Evolutionary conservation across 2,329 filamentous ascomycete species (phyloP), one percentile per base, ranked within the genome.

Genomic region (Sphaerostilbella broomeana): DNA sequence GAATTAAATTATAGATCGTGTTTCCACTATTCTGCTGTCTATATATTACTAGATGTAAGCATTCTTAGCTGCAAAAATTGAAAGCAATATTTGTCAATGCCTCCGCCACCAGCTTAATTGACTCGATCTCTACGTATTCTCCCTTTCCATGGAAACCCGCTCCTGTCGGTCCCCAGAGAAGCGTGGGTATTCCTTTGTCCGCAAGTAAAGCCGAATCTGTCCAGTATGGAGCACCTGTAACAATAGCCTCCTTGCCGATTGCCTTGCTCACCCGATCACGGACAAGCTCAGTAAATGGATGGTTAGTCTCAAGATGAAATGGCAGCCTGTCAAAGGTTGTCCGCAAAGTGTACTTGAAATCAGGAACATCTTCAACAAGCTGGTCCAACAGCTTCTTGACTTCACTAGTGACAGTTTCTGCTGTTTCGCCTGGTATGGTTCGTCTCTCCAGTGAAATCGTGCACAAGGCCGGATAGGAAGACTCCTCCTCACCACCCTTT

Each of bases 391-490:
- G 48, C 0, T 38, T 37, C 20, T 53, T 48, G 2, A 74, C 45
- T 12, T 73, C 66, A 1, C 37, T 19, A 4, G 58, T 43, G 0
- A 72, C 60, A 0, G 48, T 47, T 4, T 63, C 51, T 0, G 54
- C 42, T 0, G 64, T 66, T 48, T 75, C 68, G 4, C 57, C 60
- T 2, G 65, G 54, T 0, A 75, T 47, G 0, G 69, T 75, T 6
- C 72, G 64, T 5, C 68, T 61, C 43, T 76, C 72, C 2, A 75
- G 35, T 0, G 62, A 63, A 13, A 75, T 55, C 1, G 58, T 69
- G 51, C 71, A 73, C n/a, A 55, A 54, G 0, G 60, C 65, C 0
- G 71, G 70, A 35, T 76, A 76, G 0, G 68, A 73, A 0, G 71
- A 71, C 0, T 59, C 55, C 35, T 75, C 73, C 38, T 75, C 68